phyloP scores from a whole-genome alignment of 345 rosid species.

The Hypericum androsaemum region DNA sequence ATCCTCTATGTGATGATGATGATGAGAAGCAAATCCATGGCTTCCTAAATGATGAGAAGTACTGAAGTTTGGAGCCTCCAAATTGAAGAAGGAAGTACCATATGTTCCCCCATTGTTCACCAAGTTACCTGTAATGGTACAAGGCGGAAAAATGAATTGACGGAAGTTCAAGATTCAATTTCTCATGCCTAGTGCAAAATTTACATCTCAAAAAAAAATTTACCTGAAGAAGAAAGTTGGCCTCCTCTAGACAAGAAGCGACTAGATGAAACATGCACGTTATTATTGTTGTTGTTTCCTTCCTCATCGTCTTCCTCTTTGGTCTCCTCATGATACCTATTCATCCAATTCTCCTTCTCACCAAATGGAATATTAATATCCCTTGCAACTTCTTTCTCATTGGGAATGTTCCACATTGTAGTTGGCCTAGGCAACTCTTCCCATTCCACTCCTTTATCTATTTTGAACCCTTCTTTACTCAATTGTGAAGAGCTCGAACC shows the following conservation, averaged over 20 bases:
- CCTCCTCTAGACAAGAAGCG: conserved; percentile 11
- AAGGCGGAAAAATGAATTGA: too few relatives aligned
- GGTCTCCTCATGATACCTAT: conserved; percentile 7
- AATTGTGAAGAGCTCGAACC: conserved; percentile 22
- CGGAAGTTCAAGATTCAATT: too few relatives aligned
- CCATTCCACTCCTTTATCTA: conserved; percentile 17
- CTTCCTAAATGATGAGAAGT: conserved; percentile 22
- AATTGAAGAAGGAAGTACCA: conserved; percentile 26
- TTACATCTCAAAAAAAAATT: too few relatives aligned
- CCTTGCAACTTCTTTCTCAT: conserved; percentile 22
- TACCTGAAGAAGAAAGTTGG: conserved; percentile 13
- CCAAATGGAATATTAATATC: conserved; percentile 8
- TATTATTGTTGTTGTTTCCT: conserved; percentile 10
- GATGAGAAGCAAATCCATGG: conserved; percentile 23
- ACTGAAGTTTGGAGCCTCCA: conserved; percentile 33
- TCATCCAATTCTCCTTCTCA: conserved; percentile 28
- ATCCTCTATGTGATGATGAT: conserved; percentile 14
- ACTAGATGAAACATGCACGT: conserved; percentile 15
- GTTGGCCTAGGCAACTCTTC: conserved; percentile 23
- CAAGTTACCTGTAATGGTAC: not conserved
- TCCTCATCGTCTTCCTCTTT: conserved; percentile 13
- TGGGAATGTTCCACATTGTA: conserved; percentile 19
- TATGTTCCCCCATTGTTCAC: conserved; percentile 20
- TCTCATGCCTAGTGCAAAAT: too few relatives aligned
- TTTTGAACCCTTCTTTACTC: conserved; percentile 11